Evolutionary conservation across 2,329 filamentous ascomycete species (phyloP), one percentile per base, ranked within the genome.

Genomic region (Phoma sp.): DNA sequence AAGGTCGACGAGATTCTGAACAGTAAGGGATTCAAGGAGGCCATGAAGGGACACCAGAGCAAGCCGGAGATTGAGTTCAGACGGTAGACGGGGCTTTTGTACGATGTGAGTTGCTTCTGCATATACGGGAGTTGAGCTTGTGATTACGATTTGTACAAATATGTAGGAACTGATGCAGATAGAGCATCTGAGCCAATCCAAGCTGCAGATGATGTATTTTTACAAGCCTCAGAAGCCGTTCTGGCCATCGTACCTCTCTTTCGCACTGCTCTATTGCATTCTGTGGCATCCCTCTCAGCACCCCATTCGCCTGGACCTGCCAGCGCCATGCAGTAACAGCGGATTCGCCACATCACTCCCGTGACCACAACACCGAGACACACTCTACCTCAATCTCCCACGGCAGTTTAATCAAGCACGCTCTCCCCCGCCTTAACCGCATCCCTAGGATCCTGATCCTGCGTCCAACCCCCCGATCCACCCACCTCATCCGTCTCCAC

Each of bases 1-100:
- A 74, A 75, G 66, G 69, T 75, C 19, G 60, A 69, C 15, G 70
- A 75, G 65, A 73, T 75, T 50, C 38, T 74, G 38, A 55, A 51
- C 15, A 58, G 68, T 8, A 58, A 66, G 46, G 66, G 61, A 37
- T 75, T 62, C 48, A 71, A 66, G 60, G 66, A 74, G 56, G 69
- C 65, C 2, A 72, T 74, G 72, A 61, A 68, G 52, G 65, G 51
- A 17, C 57, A 61, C 37, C 59, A 72, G 56, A 43, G 17, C 2
- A 55, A 57, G 10, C 31, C 32, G 3, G 60, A 60, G 51, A 63
- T 63, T 4, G 67, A 71, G 43, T 39, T 68, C 55, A 66, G 65
- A 56, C 57, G 63, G 49, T 71, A 51, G 57, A 50, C 24, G 15
- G 32, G 19, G 3, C 27, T 15, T 17, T 12, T 55, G 52, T 57